Evolutionary conservation across 2,329 filamentous ascomycete genomes (phyloP).

Genomic region (Clonostachys chloroleuca): DNA sequence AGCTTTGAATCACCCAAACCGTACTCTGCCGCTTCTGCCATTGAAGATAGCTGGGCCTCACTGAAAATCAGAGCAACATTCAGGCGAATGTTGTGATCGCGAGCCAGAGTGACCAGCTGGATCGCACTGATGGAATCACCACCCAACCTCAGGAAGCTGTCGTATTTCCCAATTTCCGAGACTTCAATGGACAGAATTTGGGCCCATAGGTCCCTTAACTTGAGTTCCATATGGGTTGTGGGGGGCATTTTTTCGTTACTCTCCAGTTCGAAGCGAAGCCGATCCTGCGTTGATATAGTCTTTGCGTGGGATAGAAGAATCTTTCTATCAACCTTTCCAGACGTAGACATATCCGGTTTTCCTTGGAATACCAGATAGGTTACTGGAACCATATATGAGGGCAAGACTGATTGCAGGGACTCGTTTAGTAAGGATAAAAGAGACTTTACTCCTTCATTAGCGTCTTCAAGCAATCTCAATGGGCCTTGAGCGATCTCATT

Average conservation of each 20-base stretch:
- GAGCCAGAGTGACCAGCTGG: conserved; percentile 2
- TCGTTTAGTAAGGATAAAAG: conserved; percentile 2
- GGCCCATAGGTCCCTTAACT: conserved; percentile 6
- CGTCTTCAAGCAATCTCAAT: not conserved
- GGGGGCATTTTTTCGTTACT: not conserved
- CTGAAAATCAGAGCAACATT: conserved; percentile 6
- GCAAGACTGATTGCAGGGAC: not conserved
- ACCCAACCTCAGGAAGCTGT: conserved; percentile 6
- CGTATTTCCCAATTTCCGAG: conserved; percentile 2
- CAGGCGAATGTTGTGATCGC: conserved; percentile 2
- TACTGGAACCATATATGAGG: conserved; percentile 7
- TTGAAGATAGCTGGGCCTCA: conserved; percentile 1
- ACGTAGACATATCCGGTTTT: conserved; percentile 4
- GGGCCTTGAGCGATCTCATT: not conserved
- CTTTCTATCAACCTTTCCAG: conserved; percentile 4
- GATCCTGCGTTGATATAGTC: not conserved
- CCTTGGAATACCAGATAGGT: conserved; percentile 6
- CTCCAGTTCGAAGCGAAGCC: not conserved
- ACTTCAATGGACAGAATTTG: not conserved
- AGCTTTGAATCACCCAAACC: no score
- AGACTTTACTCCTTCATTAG: not conserved
- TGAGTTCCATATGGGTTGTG: conserved; percentile 2
- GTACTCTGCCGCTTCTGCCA: not conserved
- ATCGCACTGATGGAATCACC: conserved; percentile 9
- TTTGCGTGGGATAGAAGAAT: not conserved